Base-by-base conservation (phyloP, 768 basidiomycete species). In the Mrakia gelida region DNA sequence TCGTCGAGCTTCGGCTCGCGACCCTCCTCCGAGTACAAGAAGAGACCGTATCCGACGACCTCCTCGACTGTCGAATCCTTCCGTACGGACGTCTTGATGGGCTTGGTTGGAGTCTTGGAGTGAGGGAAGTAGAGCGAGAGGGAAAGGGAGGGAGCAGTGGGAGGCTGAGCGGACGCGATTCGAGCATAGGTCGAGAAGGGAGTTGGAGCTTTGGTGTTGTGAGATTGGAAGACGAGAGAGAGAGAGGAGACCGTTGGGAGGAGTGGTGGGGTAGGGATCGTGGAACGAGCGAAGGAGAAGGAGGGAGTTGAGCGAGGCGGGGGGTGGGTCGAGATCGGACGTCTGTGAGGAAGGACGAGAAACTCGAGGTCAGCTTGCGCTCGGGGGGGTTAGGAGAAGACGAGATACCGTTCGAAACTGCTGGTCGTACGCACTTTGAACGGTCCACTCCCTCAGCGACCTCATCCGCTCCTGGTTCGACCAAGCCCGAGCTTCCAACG, bases 51-150 rank as follows among this genome's bases (percentile, higher is more conserved):
- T 0, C 97, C 97, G 75, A 98, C 92, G 8, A 96, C 94, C 84
- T 98, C 97, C 83, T 98, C 97, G 6, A 98, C 91, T 0, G 91
- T 92, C 1, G 94, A 92, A 80, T 98, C 96, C 80, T 90, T 90
- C 76, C 93, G 86, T 16, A 98, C 92, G 79, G 88, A 91, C 8
- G 95, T 87, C 54, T 88, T 85, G 88, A 95, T 89, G 30, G 89
- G 85, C 73, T 89, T 89, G 3, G 88, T 88, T 1, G 84, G 82
- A 16, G 81, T 86, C 8, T 83, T 85, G 23, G 92, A 92, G 79
- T 91, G 89, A 0, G 95, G 95, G 85, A 96, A 98, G 85, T 90
- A 97, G 1, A 98, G 87, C 63, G 88, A 88, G 59, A 96, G 89
- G 41, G 87, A 87, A 67, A 89, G 86, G 0, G 89, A 88, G 6